Evolutionary conservation across 1,139 yeast species (phyloP).

Genomic region (Debaryomyces sp.): DNA sequence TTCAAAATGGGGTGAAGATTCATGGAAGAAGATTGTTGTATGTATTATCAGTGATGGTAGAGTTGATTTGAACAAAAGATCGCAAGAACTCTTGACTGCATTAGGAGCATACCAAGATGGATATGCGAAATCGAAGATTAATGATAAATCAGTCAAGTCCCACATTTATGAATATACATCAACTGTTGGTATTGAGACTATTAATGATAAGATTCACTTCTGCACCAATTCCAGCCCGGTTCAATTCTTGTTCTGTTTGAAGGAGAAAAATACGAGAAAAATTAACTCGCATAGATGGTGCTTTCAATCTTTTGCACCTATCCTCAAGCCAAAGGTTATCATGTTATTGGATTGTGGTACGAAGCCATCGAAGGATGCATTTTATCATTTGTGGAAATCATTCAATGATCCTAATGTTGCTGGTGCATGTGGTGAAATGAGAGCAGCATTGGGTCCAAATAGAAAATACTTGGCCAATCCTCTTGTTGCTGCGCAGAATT

Average conservation of each 20-base stretch:
- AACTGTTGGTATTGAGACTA: conserved; percentile 69
- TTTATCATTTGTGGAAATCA: conserved; percentile 74
- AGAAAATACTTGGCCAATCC: conserved; percentile 64
- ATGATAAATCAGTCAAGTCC: conserved; percentile 67
- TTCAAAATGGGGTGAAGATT: conserved; percentile 74
- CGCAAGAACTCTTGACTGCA: conserved; percentile 67
- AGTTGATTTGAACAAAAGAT: conserved; percentile 63
- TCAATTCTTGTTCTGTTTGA: conserved; percentile 74
- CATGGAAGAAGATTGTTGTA: conserved; percentile 81
- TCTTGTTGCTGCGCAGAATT: conserved; percentile 80
- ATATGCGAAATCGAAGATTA: conserved; percentile 76
- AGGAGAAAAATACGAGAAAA: conserved; percentile 73
- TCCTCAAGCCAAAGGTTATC: conserved; percentile 69
- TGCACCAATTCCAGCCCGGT: conserved; percentile 67
- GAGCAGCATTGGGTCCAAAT: conserved; percentile 64
- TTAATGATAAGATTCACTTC: conserved; percentile 57
- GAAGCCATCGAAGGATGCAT: conserved; percentile 70
- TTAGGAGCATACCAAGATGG: conserved; percentile 83
- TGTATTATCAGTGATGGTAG: conserved; percentile 81
- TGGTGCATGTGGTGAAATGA: conserved; percentile 88
- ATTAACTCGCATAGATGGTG: conserved; percentile 88
- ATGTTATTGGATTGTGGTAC: conserved; percentile 82
- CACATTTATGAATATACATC: conserved; percentile 83
- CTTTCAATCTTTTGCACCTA: conserved; percentile 76
- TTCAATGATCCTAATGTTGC: conserved; percentile 78